Evolutionary conservation across 352 stramenopile species (phyloP).

Genomic region (Phytophthora brassicae): DNA sequence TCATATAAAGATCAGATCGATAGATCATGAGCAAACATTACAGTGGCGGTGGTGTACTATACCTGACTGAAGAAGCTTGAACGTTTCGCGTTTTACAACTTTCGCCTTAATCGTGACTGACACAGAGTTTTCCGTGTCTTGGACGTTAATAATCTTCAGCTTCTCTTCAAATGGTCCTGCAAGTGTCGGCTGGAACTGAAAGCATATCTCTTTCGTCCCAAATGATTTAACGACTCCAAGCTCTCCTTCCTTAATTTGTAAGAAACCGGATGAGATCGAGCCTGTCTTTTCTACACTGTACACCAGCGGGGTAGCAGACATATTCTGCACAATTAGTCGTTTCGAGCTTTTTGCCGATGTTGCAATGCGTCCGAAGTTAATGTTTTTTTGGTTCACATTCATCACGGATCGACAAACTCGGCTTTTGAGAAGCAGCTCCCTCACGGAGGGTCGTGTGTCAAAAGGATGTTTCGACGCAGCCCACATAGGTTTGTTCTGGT

Average conservation of each 20-base stretch:
- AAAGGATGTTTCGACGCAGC: constrained; percentile 80
- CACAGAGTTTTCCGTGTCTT: constrained; percentile 86
- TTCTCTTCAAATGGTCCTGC: constrained; percentile 89
- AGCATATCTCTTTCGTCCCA: constrained; percentile 88
- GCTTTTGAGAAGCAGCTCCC: constrained; percentile 83
- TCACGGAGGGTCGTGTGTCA: constrained; percentile 72
- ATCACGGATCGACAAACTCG: constrained; percentile 85
- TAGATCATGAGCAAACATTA: background rate
- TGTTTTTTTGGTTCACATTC: constrained; percentile 93
- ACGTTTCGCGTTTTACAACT: constrained; percentile 88
- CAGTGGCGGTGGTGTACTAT: constrained; percentile 35
- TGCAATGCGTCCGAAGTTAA: constrained; percentile 89
- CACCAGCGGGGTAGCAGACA: constrained; percentile 80
- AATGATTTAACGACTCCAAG: constrained; percentile 87
- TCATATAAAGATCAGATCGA: background rate
- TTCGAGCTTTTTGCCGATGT: constrained; percentile 87
- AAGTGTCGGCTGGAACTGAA: constrained; percentile 87
- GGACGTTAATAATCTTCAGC: constrained; percentile 88
- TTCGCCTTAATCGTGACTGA: constrained; percentile 90
- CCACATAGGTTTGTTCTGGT: constrained; percentile 64
- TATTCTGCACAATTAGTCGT: constrained; percentile 84
- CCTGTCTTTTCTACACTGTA: constrained; percentile 90
- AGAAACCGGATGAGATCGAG: constrained; percentile 88
- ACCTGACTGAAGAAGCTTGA: constrained; percentile 89
- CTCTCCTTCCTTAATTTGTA: constrained; percentile 89